Evolutionary conservation across 805 yeast genomes (phyloP).

Genomic region (Candida fluviatilis): DNA sequence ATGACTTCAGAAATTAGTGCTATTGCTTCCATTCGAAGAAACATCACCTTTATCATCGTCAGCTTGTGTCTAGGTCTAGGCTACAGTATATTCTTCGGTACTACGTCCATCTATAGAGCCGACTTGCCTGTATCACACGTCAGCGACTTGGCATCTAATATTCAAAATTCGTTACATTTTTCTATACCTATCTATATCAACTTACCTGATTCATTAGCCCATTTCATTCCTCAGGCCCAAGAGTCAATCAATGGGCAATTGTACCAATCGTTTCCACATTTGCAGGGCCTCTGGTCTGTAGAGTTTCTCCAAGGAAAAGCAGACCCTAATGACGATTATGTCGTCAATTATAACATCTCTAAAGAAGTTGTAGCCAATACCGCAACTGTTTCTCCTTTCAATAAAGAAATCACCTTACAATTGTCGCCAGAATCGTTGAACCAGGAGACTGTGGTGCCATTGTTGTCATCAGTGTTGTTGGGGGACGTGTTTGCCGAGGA

Average conservation of each 20-base stretch:
- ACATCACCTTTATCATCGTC: slow-evolving; percentile 11
- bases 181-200: slow-evolving; percentile 44
- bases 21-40: slow-evolving; percentile 7
- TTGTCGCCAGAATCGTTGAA: slow-evolving; percentile 25
- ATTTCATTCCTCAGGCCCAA: slow-evolving; percentile 33
- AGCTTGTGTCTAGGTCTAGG: slow-evolving; percentile 34
- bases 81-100: slow-evolving; percentile 53
- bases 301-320: slow-evolving; percentile 7
- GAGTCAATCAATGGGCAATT: slow-evolving; percentile 26
- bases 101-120: slow-evolving; percentile 64
- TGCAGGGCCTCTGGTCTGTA: slow-evolving; percentile 28
- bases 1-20: background rate
- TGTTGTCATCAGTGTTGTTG: slow-evolving; percentile 24
- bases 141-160: slow-evolving; percentile 20
- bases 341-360: slow-evolving; percentile 27
- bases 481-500: slow-evolving; percentile 40
- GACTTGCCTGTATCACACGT: slow-evolving; percentile 49
- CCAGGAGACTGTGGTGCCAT: slow-evolving; percentile 27
- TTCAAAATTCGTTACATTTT: slow-evolving; percentile 22
- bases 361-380: slow-evolving; percentile 6
- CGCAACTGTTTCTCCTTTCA: slow-evolving; percentile 33
- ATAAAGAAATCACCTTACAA: slow-evolving; percentile 26
- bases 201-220: slow-evolving; percentile 24
- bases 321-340: slow-evolving; percentile 27
- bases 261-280: slow-evolving; percentile 14